A percentile compares a stretch with the other conserved stretches of the same genome.
Evolutionary conservation across 140 eudicot species (phyloP).

Genomic region (Oenanthe javanica): DNA sequence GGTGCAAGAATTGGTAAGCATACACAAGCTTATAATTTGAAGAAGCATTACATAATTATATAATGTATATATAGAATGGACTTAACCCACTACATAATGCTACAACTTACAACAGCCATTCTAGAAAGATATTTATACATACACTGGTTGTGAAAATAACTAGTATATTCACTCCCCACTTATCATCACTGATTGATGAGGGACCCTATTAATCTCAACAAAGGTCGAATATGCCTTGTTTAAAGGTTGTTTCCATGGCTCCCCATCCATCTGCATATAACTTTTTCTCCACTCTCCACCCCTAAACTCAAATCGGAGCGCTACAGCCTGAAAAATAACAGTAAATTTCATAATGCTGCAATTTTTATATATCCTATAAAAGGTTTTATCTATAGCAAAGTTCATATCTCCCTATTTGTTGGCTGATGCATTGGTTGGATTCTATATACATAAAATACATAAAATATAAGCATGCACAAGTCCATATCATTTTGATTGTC

Average conservation of each 20-base stretch:
- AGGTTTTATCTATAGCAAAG: not conserved
- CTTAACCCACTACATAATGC: not conserved
- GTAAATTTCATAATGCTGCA: not conserved
- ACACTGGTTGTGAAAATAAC: not conserved
- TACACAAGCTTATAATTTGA: not conserved
- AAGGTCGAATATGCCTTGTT: constrained; percentile 62
- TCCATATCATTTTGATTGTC: not conserved
- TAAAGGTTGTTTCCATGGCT: constrained; percentile 91
- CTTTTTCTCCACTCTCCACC: constrained; percentile 78
- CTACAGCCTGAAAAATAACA: constrained; percentile 44
- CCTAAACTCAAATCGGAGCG: constrained; percentile 61
- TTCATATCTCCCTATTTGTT: not conserved
- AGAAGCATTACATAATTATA: not conserved
- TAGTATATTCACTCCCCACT: constrained; percentile 27
- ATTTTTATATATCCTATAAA: not conserved
- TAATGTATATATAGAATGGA: not conserved
- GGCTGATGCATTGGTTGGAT: not conserved
- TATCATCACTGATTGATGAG: constrained; percentile 59
- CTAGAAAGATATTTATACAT: not conserved
- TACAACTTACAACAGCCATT: not conserved
- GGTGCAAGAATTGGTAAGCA: not conserved
- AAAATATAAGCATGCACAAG: not conserved
- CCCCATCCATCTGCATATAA: constrained; percentile 85
- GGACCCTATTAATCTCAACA: constrained; percentile 60
- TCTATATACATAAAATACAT: not conserved